Evolutionary conservation across 192 early-diverging fungal genomes (phyloP), one percentile per base, ranked within the genome.

Genomic region (Coemansia sp.): DNA sequence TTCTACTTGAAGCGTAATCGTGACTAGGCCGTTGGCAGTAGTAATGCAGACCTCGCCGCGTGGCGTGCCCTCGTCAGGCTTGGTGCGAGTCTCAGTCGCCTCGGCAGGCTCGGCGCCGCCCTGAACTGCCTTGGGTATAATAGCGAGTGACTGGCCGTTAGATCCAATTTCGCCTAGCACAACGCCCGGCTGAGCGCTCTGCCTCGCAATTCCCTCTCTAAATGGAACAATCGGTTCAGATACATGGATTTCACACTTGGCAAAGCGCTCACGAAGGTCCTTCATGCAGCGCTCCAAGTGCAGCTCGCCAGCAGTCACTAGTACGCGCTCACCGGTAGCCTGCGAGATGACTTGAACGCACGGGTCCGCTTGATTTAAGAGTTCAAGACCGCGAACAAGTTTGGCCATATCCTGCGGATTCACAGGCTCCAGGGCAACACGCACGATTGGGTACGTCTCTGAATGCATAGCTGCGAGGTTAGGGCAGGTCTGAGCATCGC

Each of bases 151-250:
- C 46, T 78, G 73, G 41, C 81, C 81, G 44, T 76, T 76, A 1
- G 68, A 55, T 13, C 81, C 81, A 9, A 76, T 62, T 40, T 76
- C 81, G 52, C 81, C 76, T 40, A 83, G 39, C 6, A 64, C 63
- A 29, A 83, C 76, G 29, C 68, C 71, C 8, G 68, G 72, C 75
- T 84, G 83, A 11, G 58, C 78, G 7, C 33, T 27, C 68, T 84
- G 78, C 29, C 78, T 78, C 27, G 91, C 90, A 34, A 98, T 92
- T 1, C 94, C 95, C 81, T 99, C 98, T 57, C 96, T 89, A 84
- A 96, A 99, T 39, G 97, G 96, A 2, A 99, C 97, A 74, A 99
- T 94, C 0, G 98, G 97, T 64, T 90, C 89, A 9, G 95, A 97
- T 16, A 93, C 95, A 70, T 95, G 92, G 68, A 99, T 95, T 47